Evolutionary conservation across 805 yeast genomes (phyloP).

Genomic region (Blastobotrys chiropterorum): DNA sequence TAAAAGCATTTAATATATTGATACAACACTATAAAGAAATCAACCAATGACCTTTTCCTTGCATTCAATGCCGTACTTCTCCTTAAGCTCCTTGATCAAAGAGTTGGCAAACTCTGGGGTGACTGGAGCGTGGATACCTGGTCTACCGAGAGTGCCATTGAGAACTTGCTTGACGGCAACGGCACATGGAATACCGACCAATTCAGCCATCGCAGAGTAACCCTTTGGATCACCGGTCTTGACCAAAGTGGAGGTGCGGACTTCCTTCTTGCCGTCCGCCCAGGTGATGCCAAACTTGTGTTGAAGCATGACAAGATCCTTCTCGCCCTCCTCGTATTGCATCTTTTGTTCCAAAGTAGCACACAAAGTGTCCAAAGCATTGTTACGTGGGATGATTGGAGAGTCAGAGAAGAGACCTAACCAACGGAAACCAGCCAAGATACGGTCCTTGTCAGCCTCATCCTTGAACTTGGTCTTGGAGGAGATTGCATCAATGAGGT

Average conservation of each 20-base stretch:
- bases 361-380: constrained; percentile 92
- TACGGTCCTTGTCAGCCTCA: constrained; percentile 77
- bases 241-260: constrained; percentile 91
- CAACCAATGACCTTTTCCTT: constrained; percentile 54
- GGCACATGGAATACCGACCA: constrained; percentile 98
- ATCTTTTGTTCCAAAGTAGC: constrained; percentile 91
- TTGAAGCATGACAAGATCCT: constrained; percentile 91
- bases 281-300: constrained; percentile 97
- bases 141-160: constrained; percentile 66
- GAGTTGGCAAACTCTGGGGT: constrained; percentile 86
- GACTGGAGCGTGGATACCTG: constrained; percentile 92
- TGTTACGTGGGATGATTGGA: constrained; percentile 79
- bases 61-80: constrained; percentile 78
- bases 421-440: constrained; percentile 87
- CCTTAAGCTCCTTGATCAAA: constrained; percentile 85
- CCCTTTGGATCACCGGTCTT: constrained; percentile 87
- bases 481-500: constrained; percentile 68
- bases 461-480: constrained; percentile 74
- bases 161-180: constrained; percentile 85
- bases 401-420: constrained; percentile 81
- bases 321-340: constrained; percentile 94
- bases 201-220: constrained; percentile 97
- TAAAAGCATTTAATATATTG: constrained; percentile 1
- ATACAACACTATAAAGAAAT: background rate
- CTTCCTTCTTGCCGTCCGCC: constrained; percentile 87